These are phyloP conservation scores for Ogataea siamensis DNA, from an alignment of 805 yeast species.

Conservation along the genomic window DNA sequence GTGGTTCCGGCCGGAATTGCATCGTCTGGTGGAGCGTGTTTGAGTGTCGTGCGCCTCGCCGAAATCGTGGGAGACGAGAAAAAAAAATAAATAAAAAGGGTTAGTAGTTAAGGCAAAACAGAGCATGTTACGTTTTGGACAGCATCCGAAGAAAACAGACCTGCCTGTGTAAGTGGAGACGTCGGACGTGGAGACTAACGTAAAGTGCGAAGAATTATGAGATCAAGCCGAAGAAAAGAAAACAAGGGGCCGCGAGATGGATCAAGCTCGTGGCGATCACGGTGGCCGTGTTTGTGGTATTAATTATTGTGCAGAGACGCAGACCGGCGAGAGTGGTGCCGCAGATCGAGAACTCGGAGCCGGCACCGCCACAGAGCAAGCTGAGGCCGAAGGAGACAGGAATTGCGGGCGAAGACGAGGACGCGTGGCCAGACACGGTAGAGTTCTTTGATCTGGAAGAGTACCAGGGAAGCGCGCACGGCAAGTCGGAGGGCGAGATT, in stretches of 20 bases:
- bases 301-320: constrained; percentile 6
- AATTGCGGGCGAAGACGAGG: constrained; percentile 4
- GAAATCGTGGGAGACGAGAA: background rate
- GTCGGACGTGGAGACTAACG: constrained; percentile 1
- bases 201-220: constrained; percentile 13
- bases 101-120: background rate
- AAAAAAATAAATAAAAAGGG: constrained; percentile 3
- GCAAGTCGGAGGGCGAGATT: constrained; percentile 53
- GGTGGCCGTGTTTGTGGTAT: constrained; percentile 7
- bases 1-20: constrained; percentile 68
- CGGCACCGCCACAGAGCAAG: constrained; percentile 2
- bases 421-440: constrained; percentile 31
- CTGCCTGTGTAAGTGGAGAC: constrained; percentile 42
- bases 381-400: background rate
- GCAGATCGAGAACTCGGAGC: constrained; percentile 4
- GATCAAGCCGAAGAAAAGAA: constrained; percentile 20
- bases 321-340: constrained; percentile 1
- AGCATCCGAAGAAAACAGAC: constrained; percentile 44
- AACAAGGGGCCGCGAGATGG: constrained; percentile 5
- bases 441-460: constrained; percentile 62
- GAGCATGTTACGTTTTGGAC: constrained; percentile 26
- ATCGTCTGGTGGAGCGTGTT: constrained; percentile 39
- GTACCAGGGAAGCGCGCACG: constrained; percentile 52
- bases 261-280: constrained; percentile 5
- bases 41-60: constrained; percentile 9